Base-by-base conservation (phyloP, 176 grass and related monocot genomes). In the Aegilops speltoides region DNA sequence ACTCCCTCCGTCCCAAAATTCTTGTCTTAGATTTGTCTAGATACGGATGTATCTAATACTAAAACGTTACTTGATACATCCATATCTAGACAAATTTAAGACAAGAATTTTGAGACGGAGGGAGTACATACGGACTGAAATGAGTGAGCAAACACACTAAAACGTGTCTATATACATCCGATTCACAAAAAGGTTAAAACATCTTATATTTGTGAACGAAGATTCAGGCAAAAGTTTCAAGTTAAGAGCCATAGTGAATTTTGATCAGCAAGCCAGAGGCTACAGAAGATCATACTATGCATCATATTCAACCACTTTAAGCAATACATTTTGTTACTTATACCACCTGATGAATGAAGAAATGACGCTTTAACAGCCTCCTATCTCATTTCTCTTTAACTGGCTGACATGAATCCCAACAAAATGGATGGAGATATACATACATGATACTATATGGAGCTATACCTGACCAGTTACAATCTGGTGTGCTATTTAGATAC, bases 301-400 rank as follows among this genome's bases (percentile, higher is more conserved):
- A 76, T 77, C 78, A 65, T 82, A 78, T 66, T 43, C 37, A 85
- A 82, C 10, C 67, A 70, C 41, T 91, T 11, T 82, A 32, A 65
- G 62, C 82, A 82, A 85, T 84, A 88, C 78, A 85, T 10, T 71
- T 63, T 84, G 74, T 38, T 85, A 82, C 68, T 88, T 85, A 70
- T 91, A 85, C 82, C 24, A 64, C 31, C 69, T 64, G 71, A 85
- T 41, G 20, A 91, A 88, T 85, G 38, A 82, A 85, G 23, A 73
- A 77, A 82, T 73, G 38, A 56, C 34, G 78, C 71, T 88, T 64
- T 66, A 69, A 72, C 25, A 63, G 24, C 63, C 20, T 38, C 29
- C 82, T 78, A 88, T 82, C 69, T 85, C 40, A 64, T 14, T 40
- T 78, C 15, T 46, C 40, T 85, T 77, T 82, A 88, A 64, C 78